These are phyloP conservation scores for Croton setiger DNA, from an alignment of 441 rosid genomes.

Conservation along the genomic window DNA sequence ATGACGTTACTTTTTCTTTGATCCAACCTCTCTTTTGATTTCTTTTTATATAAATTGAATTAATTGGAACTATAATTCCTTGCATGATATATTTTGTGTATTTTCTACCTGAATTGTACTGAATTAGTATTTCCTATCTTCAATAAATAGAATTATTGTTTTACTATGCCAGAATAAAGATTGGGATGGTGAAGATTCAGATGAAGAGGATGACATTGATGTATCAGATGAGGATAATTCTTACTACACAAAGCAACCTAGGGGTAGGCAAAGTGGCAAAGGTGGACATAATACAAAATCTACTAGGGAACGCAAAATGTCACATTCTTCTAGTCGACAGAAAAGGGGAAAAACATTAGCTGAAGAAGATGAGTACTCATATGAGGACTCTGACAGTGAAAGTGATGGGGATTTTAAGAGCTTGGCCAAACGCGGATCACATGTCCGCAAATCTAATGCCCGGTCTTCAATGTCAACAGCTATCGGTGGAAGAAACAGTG, in stretches of 20 bases:
- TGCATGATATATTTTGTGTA: background rate
- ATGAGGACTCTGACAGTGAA: slow-evolving; percentile 68
- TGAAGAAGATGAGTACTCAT: slow-evolving; percentile 73
- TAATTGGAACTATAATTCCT: background rate
- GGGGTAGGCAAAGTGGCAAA: slow-evolving; percentile 59
- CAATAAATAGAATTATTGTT: slow-evolving; percentile 17
- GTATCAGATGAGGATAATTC: slow-evolving; percentile 75
- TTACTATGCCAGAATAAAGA: slow-evolving; percentile 50
- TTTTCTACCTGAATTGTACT: background rate
- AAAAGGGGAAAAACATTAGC: slow-evolving; percentile 61
- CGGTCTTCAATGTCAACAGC: slow-evolving; percentile 38
- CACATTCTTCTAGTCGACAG: slow-evolving; percentile 44
- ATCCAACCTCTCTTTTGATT: background rate
- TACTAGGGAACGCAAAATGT: slow-evolving; percentile 46
- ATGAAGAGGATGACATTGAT: slow-evolving; percentile 65
- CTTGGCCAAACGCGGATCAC: slow-evolving; percentile 58
- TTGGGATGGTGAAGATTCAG: slow-evolving; percentile 81
- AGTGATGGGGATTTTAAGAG: slow-evolving; percentile 63
- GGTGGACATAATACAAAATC: slow-evolving; percentile 49
- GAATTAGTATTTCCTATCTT: background rate
- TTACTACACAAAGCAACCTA: slow-evolving; percentile 57
- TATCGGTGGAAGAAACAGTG: slow-evolving; percentile 51
- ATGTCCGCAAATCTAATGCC: slow-evolving; percentile 60
- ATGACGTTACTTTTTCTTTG: background rate
- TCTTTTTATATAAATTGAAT: background rate